Conservation (phyloP, 2,329 filamentous ascomycete species). For the Seiridium unicorne region DNA sequence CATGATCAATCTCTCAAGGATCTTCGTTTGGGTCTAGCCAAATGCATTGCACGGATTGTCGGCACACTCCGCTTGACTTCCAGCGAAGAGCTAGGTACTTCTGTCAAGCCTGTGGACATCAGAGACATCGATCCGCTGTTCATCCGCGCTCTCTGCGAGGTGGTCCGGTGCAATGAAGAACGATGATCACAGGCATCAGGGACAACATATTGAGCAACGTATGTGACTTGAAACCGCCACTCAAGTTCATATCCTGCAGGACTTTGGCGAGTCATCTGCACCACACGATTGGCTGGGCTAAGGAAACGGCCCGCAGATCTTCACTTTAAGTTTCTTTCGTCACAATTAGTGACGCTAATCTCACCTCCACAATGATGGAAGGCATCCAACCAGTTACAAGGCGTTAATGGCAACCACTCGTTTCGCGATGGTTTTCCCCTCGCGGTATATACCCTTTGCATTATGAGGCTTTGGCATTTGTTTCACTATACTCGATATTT, state of each 20-base stretch:
- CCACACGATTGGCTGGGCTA: background rate
- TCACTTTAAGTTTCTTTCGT: background rate
- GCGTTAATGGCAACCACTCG: background rate
- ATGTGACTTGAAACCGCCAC: background rate
- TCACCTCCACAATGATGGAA: background rate
- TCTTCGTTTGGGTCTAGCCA: conserved; percentile 47
- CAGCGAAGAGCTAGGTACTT: background rate
- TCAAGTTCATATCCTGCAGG: background rate
- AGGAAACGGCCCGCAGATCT: background rate
- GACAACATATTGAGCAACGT: background rate
- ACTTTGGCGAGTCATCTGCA: background rate
- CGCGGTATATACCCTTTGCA: conserved; percentile 1
- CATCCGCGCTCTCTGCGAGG: conserved; percentile 38
- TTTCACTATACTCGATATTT: background rate
- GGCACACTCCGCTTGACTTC: conserved; percentile 38
- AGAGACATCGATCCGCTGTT: conserved; percentile 33
- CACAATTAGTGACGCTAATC: background rate
- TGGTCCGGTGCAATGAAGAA: conserved; percentile 40
- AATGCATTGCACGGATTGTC: conserved; percentile 50
- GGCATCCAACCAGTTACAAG: background rate
- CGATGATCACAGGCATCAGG: background rate
- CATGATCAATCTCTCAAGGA: conserved; percentile 37
- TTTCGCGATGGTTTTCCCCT: background rate
- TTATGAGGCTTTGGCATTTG: background rate
- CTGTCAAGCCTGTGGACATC: conserved; percentile 1